Evolutionary conservation across 225 moss, liverwort and hornwort genomes (phyloP).

Genomic region (Anthoceros angustus): DNA sequence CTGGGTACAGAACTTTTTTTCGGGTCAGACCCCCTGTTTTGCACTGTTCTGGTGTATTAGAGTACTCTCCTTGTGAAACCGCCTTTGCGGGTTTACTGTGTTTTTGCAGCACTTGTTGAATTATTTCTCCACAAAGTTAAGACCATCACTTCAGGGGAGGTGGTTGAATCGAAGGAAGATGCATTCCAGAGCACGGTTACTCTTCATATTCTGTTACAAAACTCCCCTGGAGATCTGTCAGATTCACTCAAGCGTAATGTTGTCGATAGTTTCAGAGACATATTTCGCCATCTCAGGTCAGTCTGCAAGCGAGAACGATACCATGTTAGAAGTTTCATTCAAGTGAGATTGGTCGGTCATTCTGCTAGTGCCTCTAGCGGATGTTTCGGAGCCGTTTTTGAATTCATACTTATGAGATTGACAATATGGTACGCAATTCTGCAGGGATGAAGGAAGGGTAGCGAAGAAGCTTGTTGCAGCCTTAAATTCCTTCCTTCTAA

Average conservation of each 20-base stretch:
- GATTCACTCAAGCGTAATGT: conserved; percentile 43
- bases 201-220: conserved; percentile 57
- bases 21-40: neutral
- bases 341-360: neutral
- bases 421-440: conserved; percentile 1
- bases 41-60: no score
- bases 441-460: conserved; percentile 87
- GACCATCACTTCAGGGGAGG: conserved; percentile 40
- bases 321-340: neutral
- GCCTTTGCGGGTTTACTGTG: neutral
- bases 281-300: conserved; percentile 59
- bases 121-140: conserved; percentile 66
- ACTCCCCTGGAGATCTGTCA: conserved; percentile 72
- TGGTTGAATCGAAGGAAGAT: conserved; percentile 56
- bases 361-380: neutral
- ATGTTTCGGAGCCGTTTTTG: neutral
- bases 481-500: conserved; percentile 55
- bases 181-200: conserved; percentile 66
- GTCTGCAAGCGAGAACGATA: neutral
- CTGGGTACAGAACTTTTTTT: neutral
- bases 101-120: conserved; percentile 56
- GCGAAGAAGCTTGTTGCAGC: conserved; percentile 81
- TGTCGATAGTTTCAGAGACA: conserved; percentile 49
- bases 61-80: no score
- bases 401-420: conserved; percentile 7